Conservation (phyloP, 345 rosid species). For the Raphanus raphanistrum region DNA sequence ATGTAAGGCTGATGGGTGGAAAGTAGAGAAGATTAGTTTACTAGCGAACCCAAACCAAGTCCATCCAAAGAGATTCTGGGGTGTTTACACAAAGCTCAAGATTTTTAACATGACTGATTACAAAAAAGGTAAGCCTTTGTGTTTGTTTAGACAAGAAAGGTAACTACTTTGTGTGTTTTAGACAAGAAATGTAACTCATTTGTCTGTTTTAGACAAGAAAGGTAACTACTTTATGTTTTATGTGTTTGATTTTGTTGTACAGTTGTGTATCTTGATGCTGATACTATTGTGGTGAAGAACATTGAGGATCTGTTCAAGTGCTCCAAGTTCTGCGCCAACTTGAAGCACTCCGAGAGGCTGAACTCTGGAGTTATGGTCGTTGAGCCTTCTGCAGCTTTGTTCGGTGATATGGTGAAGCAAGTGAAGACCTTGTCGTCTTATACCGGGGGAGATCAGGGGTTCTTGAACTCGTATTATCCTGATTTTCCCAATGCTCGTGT, state of each 20-base stretch:
- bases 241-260: constrained; percentile 32
- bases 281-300: constrained; percentile 90
- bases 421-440: constrained; percentile 77
- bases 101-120: constrained; percentile 89
- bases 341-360: constrained; percentile 94
- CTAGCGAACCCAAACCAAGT: constrained; percentile 86
- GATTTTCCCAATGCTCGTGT: constrained; percentile 83
- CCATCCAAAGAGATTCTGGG: constrained; percentile 91
- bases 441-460: constrained; percentile 97
- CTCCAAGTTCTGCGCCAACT: constrained; percentile 81
- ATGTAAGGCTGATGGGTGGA: constrained; percentile 94
- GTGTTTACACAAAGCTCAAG: constrained; percentile 93
- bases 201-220: constrained; percentile 45
- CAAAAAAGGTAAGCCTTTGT: constrained; percentile 58
- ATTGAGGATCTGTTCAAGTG: constrained; percentile 86
- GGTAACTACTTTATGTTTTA: constrained; percentile 40
- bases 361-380: constrained; percentile 98
- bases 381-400: constrained; percentile 79
- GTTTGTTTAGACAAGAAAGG: constrained; percentile 57
- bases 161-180: constrained; percentile 16
- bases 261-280: constrained; percentile 97
- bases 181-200: constrained; percentile 61
- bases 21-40: constrained; percentile 82
- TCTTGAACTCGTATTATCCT: constrained; percentile 77
- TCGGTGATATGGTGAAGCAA: constrained; percentile 84